Base-by-base conservation (phyloP, 2,329 filamentous ascomycete genomes). In the Dothistroma pini region DNA sequence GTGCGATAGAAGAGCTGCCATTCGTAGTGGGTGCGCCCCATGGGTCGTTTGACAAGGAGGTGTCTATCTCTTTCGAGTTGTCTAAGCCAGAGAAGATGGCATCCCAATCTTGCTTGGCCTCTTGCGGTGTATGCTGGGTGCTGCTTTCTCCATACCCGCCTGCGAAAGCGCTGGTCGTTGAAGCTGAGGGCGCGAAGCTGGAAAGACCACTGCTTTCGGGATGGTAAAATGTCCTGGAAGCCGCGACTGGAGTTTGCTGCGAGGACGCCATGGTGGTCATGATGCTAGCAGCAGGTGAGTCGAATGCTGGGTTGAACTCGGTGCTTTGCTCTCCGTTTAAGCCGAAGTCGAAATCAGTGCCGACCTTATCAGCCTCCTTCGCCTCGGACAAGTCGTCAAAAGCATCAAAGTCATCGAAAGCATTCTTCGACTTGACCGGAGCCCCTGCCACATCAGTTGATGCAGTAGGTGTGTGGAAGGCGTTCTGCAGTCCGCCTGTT, bases 81-180 rank as follows among this genome's bases (percentile, higher is more conserved):
- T 93, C 89, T 8, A 96, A 80, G 29, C 88, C 88, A 1, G 90
- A 89, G 77, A 97, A 97, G 58, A 97, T 91, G 44, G 91, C 89
- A 71, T 97, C 93, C 95, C 95, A 97, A 74, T 97, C 93, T 68
- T 96, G 89, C 35, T 78, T 75, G 1, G 76, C 72, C 25, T 75
- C 72, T 72, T 53, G 75, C 72, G 61, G 77, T 73, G 51, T 75
- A 72, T 57, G 79, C 73, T 58, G 77, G 50, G 64, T 63, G 56
- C 64, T 70, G 25, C 63, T 63, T 47, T 60, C 47, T 8, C 58
- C 58, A 34, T 55, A 31, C 25, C 47, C 60, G 49, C 48, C 49
- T 9, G 38, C 38, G 51, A 69, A 68, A 4, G 61, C 56, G 16
- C 57, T 63, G 41, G 35, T 60, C 11, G 61, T 62, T 32, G 63